Base-by-base conservation (phyloP, 805 yeast genomes). In the Candida pseudofarinosa region DNA sequence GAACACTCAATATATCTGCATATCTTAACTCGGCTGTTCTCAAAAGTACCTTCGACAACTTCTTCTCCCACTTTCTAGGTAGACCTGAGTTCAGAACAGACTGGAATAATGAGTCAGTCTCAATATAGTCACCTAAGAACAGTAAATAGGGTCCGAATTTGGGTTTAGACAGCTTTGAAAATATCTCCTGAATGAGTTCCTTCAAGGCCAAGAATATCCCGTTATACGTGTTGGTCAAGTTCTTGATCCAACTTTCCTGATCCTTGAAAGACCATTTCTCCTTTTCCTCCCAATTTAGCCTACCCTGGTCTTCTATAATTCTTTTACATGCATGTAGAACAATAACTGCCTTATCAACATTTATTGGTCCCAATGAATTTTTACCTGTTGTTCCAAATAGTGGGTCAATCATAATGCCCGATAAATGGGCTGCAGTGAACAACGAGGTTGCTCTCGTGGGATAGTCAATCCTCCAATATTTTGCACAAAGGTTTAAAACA, bases 381-480 rank as follows among this genome's bases (percentile, higher is more conserved):
- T 53, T 41, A 28, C 49, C 51, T 0, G 46, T 37, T 12, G 44
- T 50, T 1, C 46, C 43, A 26, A 45, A 51, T 3, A 63, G 48
- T 3, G 56, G 53, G 37, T 67, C 73, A 32, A 55, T 52, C 40
- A 67, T 42, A 16, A 59, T 42, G 2, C 68, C 67, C 3, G 64
- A 45, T 33, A 60, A 46, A 44, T 67, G 71, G 10, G 65, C 65
- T 1, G 84, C 82, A 3, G 80, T 73, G 42, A 73, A 77, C 4
- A 81, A 45, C 5, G 77, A 50, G 0, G 75, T 67, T 0, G 80
- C 75, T 38, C 76, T 62, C 0, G 86, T 67, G 0, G 79, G 64
- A 4, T 57, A 58, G 45, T 73, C 74, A 3, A 83, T 58, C 44
- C 85, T 64, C 93, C 93, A 85, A 41, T 76, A 66, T 33, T 65